Conservation (phyloP, 306 rosid genomes). For the Cucumis cinereus region DNA sequence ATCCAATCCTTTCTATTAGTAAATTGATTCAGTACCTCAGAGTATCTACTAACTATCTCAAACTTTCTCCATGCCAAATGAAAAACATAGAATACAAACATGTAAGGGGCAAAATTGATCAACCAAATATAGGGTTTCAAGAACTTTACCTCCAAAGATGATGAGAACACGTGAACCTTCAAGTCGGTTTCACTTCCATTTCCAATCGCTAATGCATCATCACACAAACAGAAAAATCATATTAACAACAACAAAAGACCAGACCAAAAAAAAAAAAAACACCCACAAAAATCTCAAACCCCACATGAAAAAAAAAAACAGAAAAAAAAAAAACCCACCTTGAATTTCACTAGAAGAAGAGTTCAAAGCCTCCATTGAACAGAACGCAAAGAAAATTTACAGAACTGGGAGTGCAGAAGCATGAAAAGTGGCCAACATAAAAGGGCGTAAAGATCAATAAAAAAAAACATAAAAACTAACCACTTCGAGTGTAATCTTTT, state of each 20-base stretch:
- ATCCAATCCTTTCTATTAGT: background rate
- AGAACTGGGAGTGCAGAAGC: background rate
- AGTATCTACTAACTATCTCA: background rate
- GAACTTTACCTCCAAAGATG: conserved; percentile 69
- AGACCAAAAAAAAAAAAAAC: background rate
- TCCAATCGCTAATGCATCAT: conserved; percentile 34
- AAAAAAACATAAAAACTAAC: background rate
- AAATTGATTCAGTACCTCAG: background rate
- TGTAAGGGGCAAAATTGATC: background rate
- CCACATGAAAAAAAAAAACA: background rate
- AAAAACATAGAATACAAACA: background rate
- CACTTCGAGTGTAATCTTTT: background rate
- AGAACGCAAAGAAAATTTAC: background rate
- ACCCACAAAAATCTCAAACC: background rate
- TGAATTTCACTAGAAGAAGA: background rate
- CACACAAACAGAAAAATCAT: background rate
- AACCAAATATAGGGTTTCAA: conserved; percentile 1
- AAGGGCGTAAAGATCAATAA: background rate
- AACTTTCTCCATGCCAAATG: background rate
- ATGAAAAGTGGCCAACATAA: background rate
- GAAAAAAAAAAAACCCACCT: background rate
- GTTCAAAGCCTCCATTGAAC: background rate
- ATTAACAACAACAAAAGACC: background rate
- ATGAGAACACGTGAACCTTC: conserved; percentile 54
- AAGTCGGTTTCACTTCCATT: conserved; percentile 39